Percentiles rank a stretch among this genome's conserved stretches.
Evolutionary conservation across 2,329 filamentous ascomycete genomes (phyloP).

Genomic region (Nothophaeocryptopus gaeumannii): DNA sequence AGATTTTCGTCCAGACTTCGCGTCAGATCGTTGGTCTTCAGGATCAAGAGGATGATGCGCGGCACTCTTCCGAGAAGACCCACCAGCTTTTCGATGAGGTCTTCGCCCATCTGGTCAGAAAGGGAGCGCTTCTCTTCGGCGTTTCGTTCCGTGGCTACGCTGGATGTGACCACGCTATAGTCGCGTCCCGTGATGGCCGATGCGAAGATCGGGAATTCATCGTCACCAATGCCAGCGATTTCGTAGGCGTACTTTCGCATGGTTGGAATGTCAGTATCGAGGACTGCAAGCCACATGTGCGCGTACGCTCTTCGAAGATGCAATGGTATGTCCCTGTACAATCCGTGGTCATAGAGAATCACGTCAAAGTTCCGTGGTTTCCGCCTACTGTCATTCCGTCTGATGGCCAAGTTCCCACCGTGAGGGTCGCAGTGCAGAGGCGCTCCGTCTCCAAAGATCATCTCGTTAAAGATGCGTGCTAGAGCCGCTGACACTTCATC

Average conservation of each 20-base stretch:
- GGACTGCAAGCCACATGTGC: constrained; percentile 94
- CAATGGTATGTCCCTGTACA: constrained; percentile 88
- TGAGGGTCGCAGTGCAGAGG: constrained; percentile 96
- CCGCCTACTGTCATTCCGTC: constrained; percentile 63
- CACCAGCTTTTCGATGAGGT: constrained; percentile 79
- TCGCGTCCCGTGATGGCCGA: constrained; percentile 95
- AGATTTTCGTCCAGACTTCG: constrained; percentile 89
- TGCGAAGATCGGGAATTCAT: constrained; percentile 91
- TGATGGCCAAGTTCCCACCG: constrained; percentile 90
- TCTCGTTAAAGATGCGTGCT: constrained; percentile 94
- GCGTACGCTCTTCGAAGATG: constrained; percentile 80
- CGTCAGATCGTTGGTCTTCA: constrained; percentile 97
- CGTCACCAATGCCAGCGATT: constrained; percentile 82
- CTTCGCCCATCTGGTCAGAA: constrained; percentile 73
- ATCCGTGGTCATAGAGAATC: constrained; percentile 92
- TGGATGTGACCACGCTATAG: constrained; percentile 65
- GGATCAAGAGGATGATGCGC: constrained; percentile 84
- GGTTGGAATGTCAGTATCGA: constrained; percentile 76
- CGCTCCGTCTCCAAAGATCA: constrained; percentile 90
- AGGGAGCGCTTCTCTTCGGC: constrained; percentile 82
- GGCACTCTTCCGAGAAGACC: constrained; percentile 85
- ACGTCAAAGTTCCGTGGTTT: constrained; percentile 80
- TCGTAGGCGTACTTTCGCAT: constrained; percentile 90
- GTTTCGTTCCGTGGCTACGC: constrained; percentile 61
- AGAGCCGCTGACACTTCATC: constrained; percentile 93